Base-by-base conservation (phyloP, 371 early-diverging fungal genomes). In the Mortierella sp. region DNA sequence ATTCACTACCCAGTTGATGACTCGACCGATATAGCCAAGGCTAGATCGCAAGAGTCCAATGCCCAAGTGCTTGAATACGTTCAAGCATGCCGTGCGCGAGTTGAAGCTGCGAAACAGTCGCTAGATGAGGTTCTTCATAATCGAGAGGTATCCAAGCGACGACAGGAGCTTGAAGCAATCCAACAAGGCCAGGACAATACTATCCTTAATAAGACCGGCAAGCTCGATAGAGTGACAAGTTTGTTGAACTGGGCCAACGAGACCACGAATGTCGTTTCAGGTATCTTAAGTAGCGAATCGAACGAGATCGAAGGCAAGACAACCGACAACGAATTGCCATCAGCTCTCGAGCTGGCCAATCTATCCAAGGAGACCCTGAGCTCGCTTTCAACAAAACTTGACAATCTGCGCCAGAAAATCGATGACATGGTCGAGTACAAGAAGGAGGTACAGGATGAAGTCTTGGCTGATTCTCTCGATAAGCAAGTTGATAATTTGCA, bases 171-270 rank as follows among this genome's bases (percentile, higher is more conserved):
- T 19, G 47, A 70, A 23, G 63, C 67, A 10, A 54, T 64, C 23
- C 61, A 62, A 22, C 57, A 31, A 8, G 47, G 31, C 17, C 75
- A 75, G 51, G 60, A 61, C 7, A 45, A 42, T 13, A 51, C 28
- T n/a, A 70, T 80, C 45, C 32, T 28, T 29, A 61, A 64, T 37
- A 80, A 75, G 68, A 31, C 51, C 31, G 19, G 23, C 53, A 40
- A 60, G 3, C 62, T 80, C 28, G 75, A 71, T 6, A 59, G 34
- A n/a, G 66, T 71, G 0, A 32, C 71, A 2, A 53, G 61, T 13
- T 22, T 80, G 7, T 8, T 75, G 49, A 43, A 70, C 23, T 75
- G 75, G 81, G 68, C 62, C 6, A 42, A 75, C 32, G 71, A 74
- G 31, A 68, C 81, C 45, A 12, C 58, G 1, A 47, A 43, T 8